A percentile compares a stretch with the other conserved stretches of the same genome.
phyloP scores from a whole-genome alignment of 768 basidiomycete genomes.

The Naganishia vaughanmartiniae region DNA sequence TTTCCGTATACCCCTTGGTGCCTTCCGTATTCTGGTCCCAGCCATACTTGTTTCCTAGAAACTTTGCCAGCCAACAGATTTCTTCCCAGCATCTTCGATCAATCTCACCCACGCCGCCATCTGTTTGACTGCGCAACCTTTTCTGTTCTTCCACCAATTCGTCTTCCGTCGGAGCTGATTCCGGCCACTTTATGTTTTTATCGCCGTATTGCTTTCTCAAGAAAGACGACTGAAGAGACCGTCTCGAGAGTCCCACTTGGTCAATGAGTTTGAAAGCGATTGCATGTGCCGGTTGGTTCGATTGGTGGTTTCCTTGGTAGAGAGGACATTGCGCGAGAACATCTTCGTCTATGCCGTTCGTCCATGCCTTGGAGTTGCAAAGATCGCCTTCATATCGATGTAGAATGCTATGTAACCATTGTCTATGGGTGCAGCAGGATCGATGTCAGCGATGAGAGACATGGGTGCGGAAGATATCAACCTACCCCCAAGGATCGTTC shows the following conservation, averaged over 20 bases:
- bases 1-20: slow-evolving; percentile 28
- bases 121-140: background rate
- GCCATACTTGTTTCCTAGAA: slow-evolving; percentile 23
- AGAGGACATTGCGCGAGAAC: slow-evolving; percentile 25
- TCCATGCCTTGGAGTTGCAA: slow-evolving; percentile 29
- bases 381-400: slow-evolving; percentile 31
- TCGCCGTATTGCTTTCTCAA: slow-evolving; percentile 28
- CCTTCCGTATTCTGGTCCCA: slow-evolving; percentile 26
- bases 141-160: slow-evolving; percentile 18
- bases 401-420: slow-evolving; percentile 29
- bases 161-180: slow-evolving; percentile 16
- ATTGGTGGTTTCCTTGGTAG: slow-evolving; percentile 12
- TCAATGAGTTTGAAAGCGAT: slow-evolving; percentile 25
- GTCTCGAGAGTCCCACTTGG: slow-evolving; percentile 25
- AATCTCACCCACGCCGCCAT: slow-evolving; percentile 13
- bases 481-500: slow-evolving; percentile 31
- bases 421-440: background rate
- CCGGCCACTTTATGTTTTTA: slow-evolving; percentile 26
- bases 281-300: slow-evolving; percentile 21
- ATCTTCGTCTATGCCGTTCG: slow-evolving; percentile 27
- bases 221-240: slow-evolving; percentile 4
- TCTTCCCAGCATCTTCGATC: slow-evolving; percentile 29
- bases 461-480: too few species aligned
- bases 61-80: slow-evolving; percentile 19
- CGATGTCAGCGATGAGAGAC: background rate